phyloP scores from a whole-genome alignment of 2,329 filamentous ascomycete genomes.

The Cryphonectria parasitica region DNA sequence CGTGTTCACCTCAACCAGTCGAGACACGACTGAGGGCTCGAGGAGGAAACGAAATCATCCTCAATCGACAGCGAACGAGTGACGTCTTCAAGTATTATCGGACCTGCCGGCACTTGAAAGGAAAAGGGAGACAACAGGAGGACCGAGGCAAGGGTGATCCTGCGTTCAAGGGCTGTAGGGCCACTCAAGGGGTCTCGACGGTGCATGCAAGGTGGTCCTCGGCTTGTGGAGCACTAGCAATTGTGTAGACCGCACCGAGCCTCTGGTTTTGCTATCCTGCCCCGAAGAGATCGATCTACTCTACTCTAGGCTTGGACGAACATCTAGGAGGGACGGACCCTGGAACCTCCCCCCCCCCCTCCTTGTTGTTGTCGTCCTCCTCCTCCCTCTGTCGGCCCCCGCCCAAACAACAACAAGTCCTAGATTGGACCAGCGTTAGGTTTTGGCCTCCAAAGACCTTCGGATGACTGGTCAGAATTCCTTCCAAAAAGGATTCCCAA shows the following conservation, averaged over 20 bases:
- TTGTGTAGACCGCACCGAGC: conserved; percentile 4
- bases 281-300: not conserved
- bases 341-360: too few species aligned
- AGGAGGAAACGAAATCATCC: not conserved
- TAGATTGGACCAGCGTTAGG: not conserved
- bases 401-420: not conserved
- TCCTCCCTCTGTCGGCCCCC: not conserved
- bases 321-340: not conserved
- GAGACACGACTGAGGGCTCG: not conserved
- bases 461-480: conserved; percentile 17
- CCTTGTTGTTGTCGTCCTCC: not conserved
- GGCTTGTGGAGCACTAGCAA: conserved; percentile 3
- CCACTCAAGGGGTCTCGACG: not conserved
- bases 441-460: not conserved
- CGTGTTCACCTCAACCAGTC: not conserved
- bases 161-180: conserved; percentile 9
- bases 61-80: not conserved
- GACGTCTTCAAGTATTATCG: conserved; percentile 4
- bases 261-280: not conserved
- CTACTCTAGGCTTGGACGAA: not conserved
- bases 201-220: conserved; percentile 10
- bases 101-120: conserved; percentile 5
- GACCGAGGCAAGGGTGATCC: conserved; percentile 13
- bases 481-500: conserved; percentile 10
- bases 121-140: conserved; percentile 8